Conservation (phyloP, 257 asterid genomes). For the Petrea volubilis region DNA sequence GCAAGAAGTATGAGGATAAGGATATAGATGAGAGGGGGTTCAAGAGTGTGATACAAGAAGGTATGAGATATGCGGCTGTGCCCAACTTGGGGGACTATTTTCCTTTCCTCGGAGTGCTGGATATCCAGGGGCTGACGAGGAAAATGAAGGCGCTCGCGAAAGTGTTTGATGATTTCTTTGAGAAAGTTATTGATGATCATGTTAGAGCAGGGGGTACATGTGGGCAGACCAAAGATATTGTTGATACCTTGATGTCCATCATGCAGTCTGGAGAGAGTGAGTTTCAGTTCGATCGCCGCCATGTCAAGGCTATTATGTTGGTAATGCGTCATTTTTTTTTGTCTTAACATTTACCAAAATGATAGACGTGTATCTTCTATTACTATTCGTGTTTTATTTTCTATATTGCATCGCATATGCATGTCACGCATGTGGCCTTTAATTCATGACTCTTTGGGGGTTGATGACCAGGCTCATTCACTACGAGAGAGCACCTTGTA, state of each 20-base stretch:
- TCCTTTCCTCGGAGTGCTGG: slow-evolving; percentile 41
- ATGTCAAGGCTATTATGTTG: slow-evolving; percentile 55
- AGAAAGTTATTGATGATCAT: slow-evolving; percentile 50
- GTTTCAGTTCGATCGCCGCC: slow-evolving; percentile 46
- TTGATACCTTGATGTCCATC: slow-evolving; percentile 48
- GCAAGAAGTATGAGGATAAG: slow-evolving; percentile 46
- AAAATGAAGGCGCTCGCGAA: slow-evolving; percentile 33
- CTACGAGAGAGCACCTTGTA: no score
- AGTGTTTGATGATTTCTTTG: slow-evolving; percentile 47
- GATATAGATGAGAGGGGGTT: slow-evolving; percentile 58
- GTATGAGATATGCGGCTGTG: slow-evolving; percentile 31
- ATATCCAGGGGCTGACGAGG: slow-evolving; percentile 48
- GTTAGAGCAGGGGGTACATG: slow-evolving; percentile 1
- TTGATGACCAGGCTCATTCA: no score
- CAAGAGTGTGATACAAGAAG: slow-evolving; percentile 43
- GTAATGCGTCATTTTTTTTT: slow-evolving; percentile 27
- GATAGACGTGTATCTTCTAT: not conserved
- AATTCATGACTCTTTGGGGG: no score
- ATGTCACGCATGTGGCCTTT: no score
- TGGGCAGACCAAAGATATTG: slow-evolving; percentile 36
- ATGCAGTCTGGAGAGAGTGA: slow-evolving; percentile 36
- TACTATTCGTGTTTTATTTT: no score
- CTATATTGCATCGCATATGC: no score
- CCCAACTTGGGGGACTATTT: slow-evolving; percentile 56
- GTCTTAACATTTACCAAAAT: not conserved